Evolutionary conservation across 2,329 filamentous ascomycete genomes (phyloP).

Genomic region (Monascus ruber): DNA sequence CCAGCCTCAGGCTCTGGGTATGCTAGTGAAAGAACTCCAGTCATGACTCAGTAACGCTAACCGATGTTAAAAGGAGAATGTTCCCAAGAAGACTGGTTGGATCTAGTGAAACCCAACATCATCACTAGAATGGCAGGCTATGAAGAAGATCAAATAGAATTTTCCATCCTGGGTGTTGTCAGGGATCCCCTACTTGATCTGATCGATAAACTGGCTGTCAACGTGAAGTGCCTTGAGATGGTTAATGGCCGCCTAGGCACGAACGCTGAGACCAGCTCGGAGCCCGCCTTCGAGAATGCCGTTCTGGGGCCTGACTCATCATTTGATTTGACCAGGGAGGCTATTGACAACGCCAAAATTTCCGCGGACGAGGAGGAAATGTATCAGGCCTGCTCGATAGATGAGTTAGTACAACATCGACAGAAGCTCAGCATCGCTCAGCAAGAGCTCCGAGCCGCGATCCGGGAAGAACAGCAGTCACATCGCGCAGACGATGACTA

Average conservation of each 20-base stretch:
- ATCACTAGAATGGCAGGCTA: slow-evolving; percentile 56
- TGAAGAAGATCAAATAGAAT: slow-evolving; percentile 56
- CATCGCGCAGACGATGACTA: slow-evolving; percentile 29
- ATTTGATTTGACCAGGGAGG: slow-evolving; percentile 19
- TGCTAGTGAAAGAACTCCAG: background rate
- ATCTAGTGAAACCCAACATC: slow-evolving; percentile 53
- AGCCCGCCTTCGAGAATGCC: slow-evolving; percentile 8
- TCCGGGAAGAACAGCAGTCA: slow-evolving; percentile 30
- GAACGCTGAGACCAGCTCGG: background rate
- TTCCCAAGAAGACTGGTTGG: slow-evolving; percentile 52
- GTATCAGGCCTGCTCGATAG: slow-evolving; percentile 12
- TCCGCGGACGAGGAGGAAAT: slow-evolving; percentile 10
- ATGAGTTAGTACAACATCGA: slow-evolving; percentile 20
- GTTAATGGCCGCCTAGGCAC: slow-evolving; percentile 21
- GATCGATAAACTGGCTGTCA: slow-evolving; percentile 30
- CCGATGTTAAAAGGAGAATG: slow-evolving; percentile 22
- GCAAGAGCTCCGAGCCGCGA: slow-evolving; percentile 19
- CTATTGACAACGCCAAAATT: slow-evolving; percentile 22
- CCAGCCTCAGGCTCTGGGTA: slow-evolving; percentile 55
- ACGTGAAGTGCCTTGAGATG: slow-evolving; percentile 33
- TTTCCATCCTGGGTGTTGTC: slow-evolving; percentile 65
- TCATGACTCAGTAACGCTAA: slow-evolving; percentile 4
- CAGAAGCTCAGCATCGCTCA: slow-evolving; percentile 21
- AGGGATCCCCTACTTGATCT: slow-evolving; percentile 49
- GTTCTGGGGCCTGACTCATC: slow-evolving; percentile 26